Base-by-base conservation (phyloP, 495 filamentous ascomycete genomes). In the Penicillium cinerascens region DNA sequence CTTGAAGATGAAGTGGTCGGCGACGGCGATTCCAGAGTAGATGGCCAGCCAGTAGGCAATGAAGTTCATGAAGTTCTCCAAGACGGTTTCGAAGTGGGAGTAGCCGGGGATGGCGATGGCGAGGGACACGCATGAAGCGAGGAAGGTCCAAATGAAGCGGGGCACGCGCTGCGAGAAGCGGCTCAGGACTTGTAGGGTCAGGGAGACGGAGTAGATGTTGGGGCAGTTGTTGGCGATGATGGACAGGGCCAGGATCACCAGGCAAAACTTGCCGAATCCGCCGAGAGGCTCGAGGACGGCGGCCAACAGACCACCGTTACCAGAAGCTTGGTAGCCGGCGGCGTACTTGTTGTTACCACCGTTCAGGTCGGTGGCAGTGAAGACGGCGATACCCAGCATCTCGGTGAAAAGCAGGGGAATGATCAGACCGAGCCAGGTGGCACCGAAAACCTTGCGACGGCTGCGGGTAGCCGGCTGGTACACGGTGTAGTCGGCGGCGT, bases 181-280 rank as follows among this genome's bases (percentile, higher is more conserved):
- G 17, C 79, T 80, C 26, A 95, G 65, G 10, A 91, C 79, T 66
- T 92, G 88, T 43, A 92, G 76, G 26, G 85, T 85, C 21, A 95
- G 78, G 3, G 81, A 81, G 39, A 93, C 83, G 35, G 87, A 89
- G 76, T 95, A 95, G 59, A 90, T 87, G 73, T 87, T 91, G n/a
- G 92, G 89, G 71, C 85, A 91, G 73, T 91, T 92, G 74, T 87
- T 92, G 50, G 87, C 86, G 56, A 92, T 81, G 63, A 90, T 92
- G 56, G 82, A 85, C 23, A 92, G 78, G 0, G 88, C 86, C 5
- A 95, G 81, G 40, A 95, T 74, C 46, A 92, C 83, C 17, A 95
- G 64, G 68, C 89, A 93, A 76, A 93, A 91, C 62, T 89, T 79
- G 53, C 89, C 89, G 61, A 92, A 92, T 39, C 76, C 73, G 21